Evolutionary conservation across 2,329 filamentous ascomycete genomes (phyloP), one percentile per base, ranked within the genome.

Genomic region (Pestalotiopsis fici): DNA sequence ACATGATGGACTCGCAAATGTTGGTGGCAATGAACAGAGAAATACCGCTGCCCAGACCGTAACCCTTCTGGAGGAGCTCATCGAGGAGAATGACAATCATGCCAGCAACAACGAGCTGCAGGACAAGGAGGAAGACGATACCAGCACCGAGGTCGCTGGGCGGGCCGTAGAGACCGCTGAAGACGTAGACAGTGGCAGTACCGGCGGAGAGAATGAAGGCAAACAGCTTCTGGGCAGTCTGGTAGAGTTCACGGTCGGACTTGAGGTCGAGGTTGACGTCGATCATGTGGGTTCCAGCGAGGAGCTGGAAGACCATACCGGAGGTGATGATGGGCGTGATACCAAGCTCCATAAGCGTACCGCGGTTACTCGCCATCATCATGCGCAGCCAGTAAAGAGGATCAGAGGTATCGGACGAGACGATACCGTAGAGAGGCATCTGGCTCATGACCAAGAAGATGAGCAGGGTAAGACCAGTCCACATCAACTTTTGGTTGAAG

Each of bases 181-280:
- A 93, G 80, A 99, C 96, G 84, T 97, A 98, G 77, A 99, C 96
- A 76, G 95, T 97, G 78, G 95, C 95, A 81, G 97, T 97, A 75
- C 96, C 96, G 83, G 97, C 96, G 72, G 95, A 97, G 75, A 99
- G 89, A 80, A 99, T 97, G 79, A 99, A 97, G 75, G 96, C 96
- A 78, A 97, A 95, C 72, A 97, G 92, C 88, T 99, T 99, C 89
- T 99, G 96, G 66, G 97, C 96, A 72, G 95, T 99, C 88, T 99
- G 96, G 90, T 99, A 99, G 72, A 99, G 91, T 87, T 99, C 96
- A 84, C 96, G 96, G 84, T 99, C 96, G 82, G 95, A 96, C 89
- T 99, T 99, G 83, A 98, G 91, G 88, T 99, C 96, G 77, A 99
- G 93, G 90, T 99, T 98, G 87, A 99, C 95, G 82, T 99, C 96